Evolutionary conservation across 1,139 yeast species (phyloP).

Genomic region (Yamadazyma kanchanaburiensis): DNA sequence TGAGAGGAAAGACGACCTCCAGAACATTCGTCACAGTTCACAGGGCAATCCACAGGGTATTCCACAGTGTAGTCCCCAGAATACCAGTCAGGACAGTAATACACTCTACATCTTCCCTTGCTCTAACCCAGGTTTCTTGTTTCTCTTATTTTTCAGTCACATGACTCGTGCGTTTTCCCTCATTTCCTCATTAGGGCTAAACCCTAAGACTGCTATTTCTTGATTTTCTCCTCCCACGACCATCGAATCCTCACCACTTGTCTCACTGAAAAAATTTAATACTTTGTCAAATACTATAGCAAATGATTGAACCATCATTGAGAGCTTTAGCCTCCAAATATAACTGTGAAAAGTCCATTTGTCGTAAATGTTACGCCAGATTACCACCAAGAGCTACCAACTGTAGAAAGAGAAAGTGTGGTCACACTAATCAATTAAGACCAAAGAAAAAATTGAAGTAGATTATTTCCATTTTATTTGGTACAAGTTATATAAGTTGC

Average conservation of each 20-base stretch:
- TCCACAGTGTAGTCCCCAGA: too few relatives aligned
- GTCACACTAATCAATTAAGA: conserved; percentile 99
- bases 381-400: conserved; percentile 99
- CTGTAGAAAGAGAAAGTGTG: conserved; percentile 99
- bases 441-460: conserved; percentile 99
- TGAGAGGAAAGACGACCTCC: too few relatives aligned
- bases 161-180: too few relatives aligned
- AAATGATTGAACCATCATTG: conserved; percentile 97
- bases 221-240: neutral
- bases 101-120: too few relatives aligned
- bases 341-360: conserved; percentile 99
- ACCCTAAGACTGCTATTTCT: neutral
- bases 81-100: too few relatives aligned
- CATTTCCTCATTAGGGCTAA: too few relatives aligned
- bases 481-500: too few relatives aligned
- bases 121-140: too few relatives aligned
- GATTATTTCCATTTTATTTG: conserved; percentile 14
- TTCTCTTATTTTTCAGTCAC: too few relatives aligned
- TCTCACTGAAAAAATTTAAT: conserved; percentile 2
- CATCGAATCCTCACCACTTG: too few relatives aligned
- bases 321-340: conserved; percentile 98
- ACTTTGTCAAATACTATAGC: conserved; percentile 12
- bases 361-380: conserved; percentile 99
- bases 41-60: too few relatives aligned
- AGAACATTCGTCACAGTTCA: too few relatives aligned